These are phyloP conservation scores for Yamadazyma sp. DNA, from an alignment of 805 yeast genomes.

Conservation along the genomic window DNA sequence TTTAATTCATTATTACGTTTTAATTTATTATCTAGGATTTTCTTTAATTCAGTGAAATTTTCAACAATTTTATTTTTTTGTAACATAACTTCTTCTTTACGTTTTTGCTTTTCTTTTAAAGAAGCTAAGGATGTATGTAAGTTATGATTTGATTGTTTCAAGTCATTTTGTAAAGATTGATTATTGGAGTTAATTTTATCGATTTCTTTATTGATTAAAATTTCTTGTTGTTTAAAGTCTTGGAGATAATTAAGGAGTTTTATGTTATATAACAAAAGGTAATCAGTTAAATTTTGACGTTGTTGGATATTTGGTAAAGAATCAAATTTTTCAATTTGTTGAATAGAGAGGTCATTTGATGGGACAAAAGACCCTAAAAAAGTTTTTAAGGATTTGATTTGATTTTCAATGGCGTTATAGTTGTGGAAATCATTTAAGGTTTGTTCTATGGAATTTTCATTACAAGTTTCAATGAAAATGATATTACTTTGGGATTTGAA, in stretches of 20 bases:
- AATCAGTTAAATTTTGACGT: neutral
- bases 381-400: neutral
- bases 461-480: slow-evolving; percentile 28
- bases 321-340: neutral
- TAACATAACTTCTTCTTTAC: slow-evolving; percentile 23
- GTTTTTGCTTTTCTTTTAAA: slow-evolving; percentile 12
- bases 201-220: slow-evolving; percentile 3
- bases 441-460: neutral
- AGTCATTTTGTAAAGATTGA: neutral
- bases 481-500: slow-evolving; percentile 33
- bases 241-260: neutral
- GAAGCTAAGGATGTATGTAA: slow-evolving; percentile 1
- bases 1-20: slow-evolving; percentile 21
- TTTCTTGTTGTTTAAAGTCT: slow-evolving; percentile 16
- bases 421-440: neutral
- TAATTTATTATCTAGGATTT: slow-evolving; percentile 20
- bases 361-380: neutral
- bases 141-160: slow-evolving; percentile 5
- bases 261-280: neutral
- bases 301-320: no score
- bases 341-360: neutral
- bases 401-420: neutral
- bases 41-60: slow-evolving; percentile 20
- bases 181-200: neutral
- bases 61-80: slow-evolving; percentile 27